Percentiles rank a stretch among this genome's conserved stretches.
These are phyloP conservation scores for Sutorius australiensis DNA, from an alignment of 768 basidiomycete species.

Conservation along the genomic window DNA sequence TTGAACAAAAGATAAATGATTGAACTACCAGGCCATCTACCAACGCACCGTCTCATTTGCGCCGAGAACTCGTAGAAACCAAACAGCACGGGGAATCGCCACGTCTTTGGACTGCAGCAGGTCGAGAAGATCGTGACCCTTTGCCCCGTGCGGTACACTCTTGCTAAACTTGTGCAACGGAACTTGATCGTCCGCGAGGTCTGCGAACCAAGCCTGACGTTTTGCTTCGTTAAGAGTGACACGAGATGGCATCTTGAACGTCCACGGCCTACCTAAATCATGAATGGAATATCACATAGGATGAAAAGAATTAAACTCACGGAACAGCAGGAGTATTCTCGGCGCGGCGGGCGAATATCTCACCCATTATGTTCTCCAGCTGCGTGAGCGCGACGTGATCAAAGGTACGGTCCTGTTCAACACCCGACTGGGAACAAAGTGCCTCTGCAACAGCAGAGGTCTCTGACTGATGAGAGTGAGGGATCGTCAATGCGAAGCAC, in stretches of 20 bases:
- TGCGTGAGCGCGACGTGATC: slow-evolving; percentile 51
- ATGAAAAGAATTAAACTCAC: slow-evolving; percentile 40
- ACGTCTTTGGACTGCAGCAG: slow-evolving; percentile 73
- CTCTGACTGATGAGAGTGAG: slow-evolving; percentile 22
- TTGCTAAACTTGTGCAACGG: slow-evolving; percentile 80
- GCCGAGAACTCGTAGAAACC: slow-evolving; percentile 84
- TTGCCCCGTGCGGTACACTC: slow-evolving; percentile 82
- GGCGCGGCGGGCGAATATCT: slow-evolving; percentile 62
- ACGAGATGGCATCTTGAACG: slow-evolving; percentile 78
- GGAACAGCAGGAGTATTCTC: slow-evolving; percentile 57
- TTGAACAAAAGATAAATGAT: slow-evolving; percentile 23
- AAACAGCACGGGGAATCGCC: slow-evolving; percentile 76
- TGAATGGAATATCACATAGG: not conserved
- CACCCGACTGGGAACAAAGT: slow-evolving; percentile 11
- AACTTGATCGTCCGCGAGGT: slow-evolving; percentile 76
- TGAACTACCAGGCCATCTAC: not conserved
- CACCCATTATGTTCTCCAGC: slow-evolving; percentile 72
- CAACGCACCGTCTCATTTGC: slow-evolving; percentile 73
- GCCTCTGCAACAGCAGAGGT: slow-evolving; percentile 11
- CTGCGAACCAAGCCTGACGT: slow-evolving; percentile 78
- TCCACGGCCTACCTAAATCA: slow-evolving; percentile 39
- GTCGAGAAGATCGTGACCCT: slow-evolving; percentile 80
- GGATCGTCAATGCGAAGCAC: not conserved
- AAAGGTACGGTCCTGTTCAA: slow-evolving; percentile 43
- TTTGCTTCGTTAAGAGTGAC: slow-evolving; percentile 79